Evolutionary conservation across 148 eudicot species (phyloP).

Genomic region (Drosera capensis): DNA sequence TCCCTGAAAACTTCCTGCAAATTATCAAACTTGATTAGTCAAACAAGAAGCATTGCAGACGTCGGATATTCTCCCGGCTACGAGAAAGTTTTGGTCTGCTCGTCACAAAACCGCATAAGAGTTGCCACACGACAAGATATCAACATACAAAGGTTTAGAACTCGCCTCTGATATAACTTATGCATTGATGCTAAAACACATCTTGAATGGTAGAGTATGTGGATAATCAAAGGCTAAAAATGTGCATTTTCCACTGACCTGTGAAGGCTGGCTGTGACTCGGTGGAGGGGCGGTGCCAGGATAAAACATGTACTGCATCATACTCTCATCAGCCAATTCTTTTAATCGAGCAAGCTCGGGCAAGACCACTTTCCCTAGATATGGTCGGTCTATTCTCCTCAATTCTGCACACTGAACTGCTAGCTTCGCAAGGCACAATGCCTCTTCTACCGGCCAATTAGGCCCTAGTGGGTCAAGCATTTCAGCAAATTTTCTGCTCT

Average conservation of each 20-base stretch:
- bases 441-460: constrained; percentile 62
- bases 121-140: too few species aligned
- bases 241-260: constrained; percentile 15
- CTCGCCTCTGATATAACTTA: too few species aligned
- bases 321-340: constrained; percentile 35
- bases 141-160: too few species aligned
- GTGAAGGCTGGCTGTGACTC: constrained; percentile 14
- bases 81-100: too few species aligned
- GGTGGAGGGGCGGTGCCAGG: constrained; percentile 12
- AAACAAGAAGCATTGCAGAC: too few species aligned
- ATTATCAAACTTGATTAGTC: not conserved
- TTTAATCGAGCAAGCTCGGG: constrained; percentile 43
- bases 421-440: constrained; percentile 31
- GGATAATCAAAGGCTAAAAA: not conserved
- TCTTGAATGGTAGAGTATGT: too few species aligned
- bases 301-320: constrained; percentile 18
- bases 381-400: constrained; percentile 48
- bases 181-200: too few species aligned
- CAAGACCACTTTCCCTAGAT: constrained; percentile 43
- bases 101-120: too few species aligned
- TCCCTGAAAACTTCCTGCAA: constrained; percentile 25
- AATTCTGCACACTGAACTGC: constrained; percentile 41
- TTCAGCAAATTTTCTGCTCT: constrained; percentile 25
- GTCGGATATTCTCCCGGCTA: too few species aligned
- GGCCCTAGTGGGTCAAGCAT: constrained; percentile 37